phyloP scores from a whole-genome alignment of 257 asterid species.

The Cinchona pubescens region DNA sequence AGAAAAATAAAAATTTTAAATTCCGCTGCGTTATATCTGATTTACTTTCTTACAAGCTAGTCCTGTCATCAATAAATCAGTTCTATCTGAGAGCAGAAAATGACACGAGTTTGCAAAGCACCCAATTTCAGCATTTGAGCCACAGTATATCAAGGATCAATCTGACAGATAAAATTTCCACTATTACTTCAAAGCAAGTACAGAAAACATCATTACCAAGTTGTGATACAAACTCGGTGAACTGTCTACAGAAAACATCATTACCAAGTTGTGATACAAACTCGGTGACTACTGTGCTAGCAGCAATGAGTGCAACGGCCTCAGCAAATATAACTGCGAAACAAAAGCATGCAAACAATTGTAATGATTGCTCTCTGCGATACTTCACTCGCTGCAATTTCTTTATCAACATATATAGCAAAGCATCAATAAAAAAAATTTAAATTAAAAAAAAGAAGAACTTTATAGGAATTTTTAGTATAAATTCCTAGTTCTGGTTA shows the following conservation, averaged over 20 bases:
- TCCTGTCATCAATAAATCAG: background rate
- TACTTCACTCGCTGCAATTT: background rate
- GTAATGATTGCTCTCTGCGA: background rate
- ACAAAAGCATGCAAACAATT: conserved; percentile 20
- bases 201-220: conserved; percentile 55
- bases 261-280: conserved; percentile 97
- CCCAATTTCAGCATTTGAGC: background rate
- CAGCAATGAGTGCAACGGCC: conserved; percentile 79
- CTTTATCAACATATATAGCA: background rate
- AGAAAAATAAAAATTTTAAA: too few relatives aligned
- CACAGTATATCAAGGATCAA: background rate
- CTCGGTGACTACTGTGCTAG: conserved; percentile 95
- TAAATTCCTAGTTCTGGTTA: too few relatives aligned
- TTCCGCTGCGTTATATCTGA: too few relatives aligned
- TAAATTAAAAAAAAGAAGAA: too few relatives aligned
- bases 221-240: conserved; percentile 96
- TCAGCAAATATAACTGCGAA: conserved; percentile 77
- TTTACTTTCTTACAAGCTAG: too few relatives aligned
- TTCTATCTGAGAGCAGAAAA: background rate
- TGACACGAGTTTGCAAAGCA: background rate
- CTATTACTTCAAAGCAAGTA: conserved; percentile 1
- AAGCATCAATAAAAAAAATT: background rate
- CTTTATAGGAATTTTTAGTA: background rate
- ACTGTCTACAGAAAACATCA: conserved; percentile 28
- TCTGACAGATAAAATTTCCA: background rate